Conservation (phyloP, 2,329 filamentous ascomycete genomes). For the Alternaria consortialis region DNA sequence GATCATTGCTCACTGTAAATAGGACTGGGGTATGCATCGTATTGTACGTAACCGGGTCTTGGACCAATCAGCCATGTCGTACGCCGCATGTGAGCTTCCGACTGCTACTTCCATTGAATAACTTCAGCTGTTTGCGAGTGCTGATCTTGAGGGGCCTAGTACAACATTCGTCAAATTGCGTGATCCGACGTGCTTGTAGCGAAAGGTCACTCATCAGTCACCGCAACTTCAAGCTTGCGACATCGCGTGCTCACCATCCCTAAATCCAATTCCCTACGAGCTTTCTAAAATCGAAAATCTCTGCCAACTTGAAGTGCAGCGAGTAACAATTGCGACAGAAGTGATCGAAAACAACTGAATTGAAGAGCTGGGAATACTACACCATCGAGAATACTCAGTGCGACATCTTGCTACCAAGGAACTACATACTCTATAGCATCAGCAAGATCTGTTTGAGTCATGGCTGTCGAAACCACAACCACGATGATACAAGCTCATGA, state of each 20-base stretch:
- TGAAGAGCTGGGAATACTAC: background rate
- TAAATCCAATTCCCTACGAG: background rate
- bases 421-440: background rate
- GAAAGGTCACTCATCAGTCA: slow-evolving; percentile 29
- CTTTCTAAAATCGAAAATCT: background rate
- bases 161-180: slow-evolving; percentile 33
- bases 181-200: slow-evolving; percentile 46
- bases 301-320: background rate
- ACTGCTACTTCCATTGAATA: background rate
- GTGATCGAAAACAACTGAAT: background rate
- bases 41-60: background rate
- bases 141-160: background rate
- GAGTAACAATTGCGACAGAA: background rate
- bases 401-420: background rate
- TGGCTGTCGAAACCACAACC: background rate
- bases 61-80: background rate
- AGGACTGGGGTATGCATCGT: background rate
- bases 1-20: slow-evolving; percentile 2
- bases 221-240: slow-evolving; percentile 9
- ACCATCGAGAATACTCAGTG: background rate
- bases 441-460: background rate
- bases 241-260: background rate
- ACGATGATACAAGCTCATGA: background rate
- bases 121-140: background rate
- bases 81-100: background rate